phyloP scores from a whole-genome alignment of 805 yeast species.

The Barnettozyma vustinii region DNA sequence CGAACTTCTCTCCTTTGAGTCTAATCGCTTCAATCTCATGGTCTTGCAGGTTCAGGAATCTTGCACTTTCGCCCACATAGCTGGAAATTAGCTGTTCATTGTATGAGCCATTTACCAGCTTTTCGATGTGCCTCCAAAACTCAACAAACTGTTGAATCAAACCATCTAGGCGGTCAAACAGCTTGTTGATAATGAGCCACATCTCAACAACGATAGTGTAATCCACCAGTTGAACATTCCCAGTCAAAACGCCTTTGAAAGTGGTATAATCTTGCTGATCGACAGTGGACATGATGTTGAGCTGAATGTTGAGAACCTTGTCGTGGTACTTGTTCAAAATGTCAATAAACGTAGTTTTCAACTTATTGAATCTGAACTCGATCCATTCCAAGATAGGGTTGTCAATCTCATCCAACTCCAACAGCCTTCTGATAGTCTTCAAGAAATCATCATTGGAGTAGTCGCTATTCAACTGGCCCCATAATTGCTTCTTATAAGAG shows the following conservation, averaged over 20 bases:
- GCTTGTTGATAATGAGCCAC: conserved; percentile 47
- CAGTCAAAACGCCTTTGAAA: conserved; percentile 18
- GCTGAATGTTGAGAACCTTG: conserved; percentile 35
- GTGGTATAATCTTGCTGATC: conserved; percentile 30
- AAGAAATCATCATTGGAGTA: conserved; percentile 27
- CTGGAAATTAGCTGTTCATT: conserved; percentile 31
- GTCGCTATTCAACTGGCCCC: conserved; percentile 38
- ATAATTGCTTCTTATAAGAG: conserved; percentile 46
- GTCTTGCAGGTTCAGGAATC: conserved; percentile 37
- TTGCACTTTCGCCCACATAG: conserved; percentile 28
- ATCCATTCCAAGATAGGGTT: conserved; percentile 67
- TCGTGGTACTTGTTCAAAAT: conserved; percentile 36
- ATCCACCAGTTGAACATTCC: conserved; percentile 36
- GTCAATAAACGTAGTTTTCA: conserved; percentile 35
- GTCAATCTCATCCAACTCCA: conserved; percentile 57
- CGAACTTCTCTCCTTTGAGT: conserved; percentile 34
- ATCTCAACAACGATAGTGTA: conserved; percentile 51
- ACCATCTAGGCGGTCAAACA: conserved; percentile 36
- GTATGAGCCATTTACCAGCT: conserved; percentile 45
- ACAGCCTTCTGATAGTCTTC: conserved; percentile 44
- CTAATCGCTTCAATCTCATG: conserved; percentile 38
- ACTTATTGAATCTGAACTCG: conserved; percentile 39
- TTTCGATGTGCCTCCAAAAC: conserved; percentile 51
- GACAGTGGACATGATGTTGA: conserved; percentile 34
- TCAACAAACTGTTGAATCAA: conserved; percentile 37